These are phyloP conservation scores for Gossypium davidsonii DNA, from an alignment of 441 rosid genomes.

Conservation along the genomic window DNA sequence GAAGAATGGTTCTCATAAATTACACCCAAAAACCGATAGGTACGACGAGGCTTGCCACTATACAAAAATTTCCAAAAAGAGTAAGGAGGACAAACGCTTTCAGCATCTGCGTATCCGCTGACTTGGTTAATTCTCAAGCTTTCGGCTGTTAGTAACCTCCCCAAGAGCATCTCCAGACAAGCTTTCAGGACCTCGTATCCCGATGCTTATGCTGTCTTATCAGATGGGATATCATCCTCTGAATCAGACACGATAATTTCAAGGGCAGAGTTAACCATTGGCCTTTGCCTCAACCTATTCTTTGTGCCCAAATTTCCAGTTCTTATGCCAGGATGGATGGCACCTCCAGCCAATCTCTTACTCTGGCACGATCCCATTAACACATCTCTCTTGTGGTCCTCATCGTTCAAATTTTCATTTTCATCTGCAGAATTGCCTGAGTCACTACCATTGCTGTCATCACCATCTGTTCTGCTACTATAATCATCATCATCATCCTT, in stretches of 20 bases:
- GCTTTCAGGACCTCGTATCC: constrained; percentile 14
- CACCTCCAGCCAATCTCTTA: constrained; percentile 32
- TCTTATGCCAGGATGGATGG: constrained; percentile 22
- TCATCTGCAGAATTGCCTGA: constrained; percentile 17
- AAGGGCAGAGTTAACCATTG: constrained; percentile 46
- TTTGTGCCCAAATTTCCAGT: constrained; percentile 30
- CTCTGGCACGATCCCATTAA: constrained; percentile 27
- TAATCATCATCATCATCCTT: constrained; percentile 20
- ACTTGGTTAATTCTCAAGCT: constrained; percentile 2
- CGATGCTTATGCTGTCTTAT: not conserved
- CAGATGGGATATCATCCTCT: constrained; percentile 26
- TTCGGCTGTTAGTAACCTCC: not conserved
- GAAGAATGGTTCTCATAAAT: not conserved
- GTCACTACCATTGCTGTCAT: constrained; percentile 11
- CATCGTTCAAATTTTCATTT: constrained; percentile 10
- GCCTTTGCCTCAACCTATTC: constrained; percentile 55
- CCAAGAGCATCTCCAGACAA: not conserved
- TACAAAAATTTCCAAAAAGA: not conserved
- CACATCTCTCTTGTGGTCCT: constrained; percentile 20
- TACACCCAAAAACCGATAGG: constrained; percentile 3
- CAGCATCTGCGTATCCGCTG: not conserved
- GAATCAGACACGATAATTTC: constrained; percentile 37
- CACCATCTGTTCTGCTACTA: constrained; percentile 19
- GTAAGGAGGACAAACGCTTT: not conserved
- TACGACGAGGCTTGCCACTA: not conserved